Percentiles rank a stretch among this genome's conserved stretches.
phyloP scores from a whole-genome alignment of 2,329 filamentous ascomycete genomes.

The Exophiala spinifera region DNA sequence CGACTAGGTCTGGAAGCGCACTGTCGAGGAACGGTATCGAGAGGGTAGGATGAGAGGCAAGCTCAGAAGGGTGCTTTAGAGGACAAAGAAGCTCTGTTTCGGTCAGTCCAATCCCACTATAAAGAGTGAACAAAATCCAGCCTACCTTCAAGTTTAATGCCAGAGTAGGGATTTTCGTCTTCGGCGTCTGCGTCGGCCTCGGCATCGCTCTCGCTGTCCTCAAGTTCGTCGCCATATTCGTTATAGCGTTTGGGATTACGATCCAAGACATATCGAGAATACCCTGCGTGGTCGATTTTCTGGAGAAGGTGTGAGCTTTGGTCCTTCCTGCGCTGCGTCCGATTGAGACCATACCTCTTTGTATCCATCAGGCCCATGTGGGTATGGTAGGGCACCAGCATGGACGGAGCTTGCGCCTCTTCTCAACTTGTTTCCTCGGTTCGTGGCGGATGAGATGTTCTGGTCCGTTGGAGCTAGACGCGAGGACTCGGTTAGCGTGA shows the following conservation, averaged over 20 bases:
- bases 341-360: constrained; percentile 47
- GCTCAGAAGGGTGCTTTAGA: constrained; percentile 60
- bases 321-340: not conserved
- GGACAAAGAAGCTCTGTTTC: constrained; percentile 55
- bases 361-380: constrained; percentile 51
- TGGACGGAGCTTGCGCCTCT: constrained; percentile 56
- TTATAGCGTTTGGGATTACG: constrained; percentile 60
- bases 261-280: constrained; percentile 57
- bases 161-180: constrained; percentile 61
- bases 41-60: constrained; percentile 58
- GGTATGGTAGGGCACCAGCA: constrained; percentile 52
- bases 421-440: constrained; percentile 61
- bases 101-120: not conserved
- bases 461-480: constrained; percentile 44
- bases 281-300: constrained; percentile 62
- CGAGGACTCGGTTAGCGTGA: constrained; percentile 7
- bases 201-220: constrained; percentile 56
- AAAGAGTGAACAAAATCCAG: constrained; percentile 3
- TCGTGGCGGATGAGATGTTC: constrained; percentile 52
- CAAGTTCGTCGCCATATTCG: constrained; percentile 61
- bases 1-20: constrained; percentile 57
- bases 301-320: constrained; percentile 32
- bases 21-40: constrained; percentile 58
- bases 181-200: constrained; percentile 57
- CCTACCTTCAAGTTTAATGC: constrained; percentile 56